phyloP scores from a whole-genome alignment of 2,329 filamentous ascomycete species.

The Clonostachys byssicola region DNA sequence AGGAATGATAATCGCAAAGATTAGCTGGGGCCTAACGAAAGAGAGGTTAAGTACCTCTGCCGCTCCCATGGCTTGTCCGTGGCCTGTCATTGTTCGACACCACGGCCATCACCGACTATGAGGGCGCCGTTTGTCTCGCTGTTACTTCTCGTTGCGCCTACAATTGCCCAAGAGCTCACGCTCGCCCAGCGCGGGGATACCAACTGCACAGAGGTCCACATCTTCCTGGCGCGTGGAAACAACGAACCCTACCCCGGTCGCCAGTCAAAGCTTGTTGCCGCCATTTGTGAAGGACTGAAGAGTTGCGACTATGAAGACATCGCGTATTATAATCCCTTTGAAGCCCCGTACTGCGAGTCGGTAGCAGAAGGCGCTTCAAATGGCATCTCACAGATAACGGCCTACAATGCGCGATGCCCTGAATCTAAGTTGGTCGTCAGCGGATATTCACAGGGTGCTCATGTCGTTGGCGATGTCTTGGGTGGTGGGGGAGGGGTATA shows the following conservation, averaged over 20 bases:
- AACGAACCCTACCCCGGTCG: slow-evolving; percentile 22
- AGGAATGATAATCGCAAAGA: too few species aligned
- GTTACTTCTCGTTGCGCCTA: too few species aligned
- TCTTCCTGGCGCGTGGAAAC: slow-evolving; percentile 19
- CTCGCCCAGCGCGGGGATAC: background rate
- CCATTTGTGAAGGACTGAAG: slow-evolving; percentile 16
- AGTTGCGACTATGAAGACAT: slow-evolving; percentile 26
- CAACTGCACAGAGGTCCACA: slow-evolving; percentile 17
- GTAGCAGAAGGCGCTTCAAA: slow-evolving; percentile 26
- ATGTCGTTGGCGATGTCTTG: slow-evolving; percentile 28
- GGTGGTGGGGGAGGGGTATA: slow-evolving; percentile 25
- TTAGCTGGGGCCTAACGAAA: too few species aligned
- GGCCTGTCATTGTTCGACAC: too few species aligned
- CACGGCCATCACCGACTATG: too few species aligned
- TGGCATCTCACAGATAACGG: slow-evolving; percentile 28
- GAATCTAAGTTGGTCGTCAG: slow-evolving; percentile 31
- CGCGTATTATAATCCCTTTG: slow-evolving; percentile 18
- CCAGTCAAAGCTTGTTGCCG: slow-evolving; percentile 15
- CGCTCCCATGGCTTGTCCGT: too few species aligned
- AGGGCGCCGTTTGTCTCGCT: too few species aligned
- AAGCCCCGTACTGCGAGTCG: slow-evolving; percentile 25
- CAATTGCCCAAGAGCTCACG: too few species aligned
- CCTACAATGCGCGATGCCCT: slow-evolving; percentile 31
- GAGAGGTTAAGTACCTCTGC: too few species aligned
- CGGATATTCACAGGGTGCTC: slow-evolving; percentile 34